phyloP scores from a whole-genome alignment of 164 flowering plant species.

The Macadamia tetraphylla region DNA sequence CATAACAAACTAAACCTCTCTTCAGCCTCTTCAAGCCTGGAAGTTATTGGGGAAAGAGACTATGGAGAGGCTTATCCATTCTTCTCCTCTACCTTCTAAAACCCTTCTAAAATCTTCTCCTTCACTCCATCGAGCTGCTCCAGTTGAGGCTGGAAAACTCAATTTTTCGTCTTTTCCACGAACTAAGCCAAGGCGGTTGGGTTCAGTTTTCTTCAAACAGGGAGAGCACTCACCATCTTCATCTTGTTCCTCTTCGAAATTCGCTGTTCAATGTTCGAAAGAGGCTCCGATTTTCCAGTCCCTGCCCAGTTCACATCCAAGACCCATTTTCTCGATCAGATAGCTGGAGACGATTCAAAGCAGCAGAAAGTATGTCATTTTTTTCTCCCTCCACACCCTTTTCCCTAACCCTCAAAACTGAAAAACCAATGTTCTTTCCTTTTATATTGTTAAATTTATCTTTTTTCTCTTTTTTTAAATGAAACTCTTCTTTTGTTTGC shows the following conservation, averaged over 20 bases:
- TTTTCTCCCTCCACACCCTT: neutral
- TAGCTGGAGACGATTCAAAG: constrained; percentile 13
- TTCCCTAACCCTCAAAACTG: no score
- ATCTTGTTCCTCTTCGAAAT: neutral
- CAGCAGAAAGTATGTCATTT: constrained; percentile 30
- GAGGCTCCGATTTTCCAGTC: constrained; percentile 9
- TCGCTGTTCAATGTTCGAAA: neutral
- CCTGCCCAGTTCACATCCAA: constrained; percentile 14
- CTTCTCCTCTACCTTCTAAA: constrained; percentile 39
- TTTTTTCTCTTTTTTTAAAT: neutral
- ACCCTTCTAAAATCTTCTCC: constrained; percentile 21
- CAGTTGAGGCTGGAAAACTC: constrained; percentile 25
- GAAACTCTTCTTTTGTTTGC: neutral
- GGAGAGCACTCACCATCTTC: constrained; percentile 18
- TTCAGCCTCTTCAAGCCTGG: no score
- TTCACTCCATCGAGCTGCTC: constrained; percentile 29
- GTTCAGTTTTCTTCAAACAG: constrained; percentile 25
- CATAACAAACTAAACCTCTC: no score
- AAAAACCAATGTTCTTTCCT: no score
- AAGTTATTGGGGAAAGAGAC: constrained; percentile 9
- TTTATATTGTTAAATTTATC: neutral
- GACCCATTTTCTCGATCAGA: constrained; percentile 16
- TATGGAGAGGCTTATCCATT: constrained; percentile 70
- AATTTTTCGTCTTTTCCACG: constrained; percentile 10
- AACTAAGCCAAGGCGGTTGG: constrained; percentile 20